phyloP scores from a whole-genome alignment of 768 basidiomycete genomes.

The Podaxis mareebaensis region DNA sequence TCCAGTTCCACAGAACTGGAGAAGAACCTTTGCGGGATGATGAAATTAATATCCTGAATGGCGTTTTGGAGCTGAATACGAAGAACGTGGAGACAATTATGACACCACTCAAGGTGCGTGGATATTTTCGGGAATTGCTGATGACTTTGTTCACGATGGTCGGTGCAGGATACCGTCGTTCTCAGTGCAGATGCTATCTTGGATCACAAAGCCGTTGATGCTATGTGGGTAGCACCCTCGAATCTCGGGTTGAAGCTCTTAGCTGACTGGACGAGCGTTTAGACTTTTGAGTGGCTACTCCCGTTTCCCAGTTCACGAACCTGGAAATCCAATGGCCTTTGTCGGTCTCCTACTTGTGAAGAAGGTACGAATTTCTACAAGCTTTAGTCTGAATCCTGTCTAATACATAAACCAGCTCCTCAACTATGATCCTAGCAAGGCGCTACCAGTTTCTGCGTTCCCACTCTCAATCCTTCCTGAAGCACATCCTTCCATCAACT shows the following conservation, averaged over 20 bases:
- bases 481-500: constrained; percentile 85
- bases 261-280: background rate
- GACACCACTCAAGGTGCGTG: constrained; percentile 70
- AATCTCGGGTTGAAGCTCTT: background rate
- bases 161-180: constrained; percentile 73
- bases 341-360: constrained; percentile 83
- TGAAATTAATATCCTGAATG: constrained; percentile 79
- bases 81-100: constrained; percentile 79
- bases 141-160: background rate
- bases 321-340: constrained; percentile 68
- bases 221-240: constrained; percentile 45
- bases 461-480: constrained; percentile 85
- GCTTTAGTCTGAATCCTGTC: background rate
- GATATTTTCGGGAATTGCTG: constrained; percentile 18
- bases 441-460: constrained; percentile 73
- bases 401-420: constrained; percentile 57
- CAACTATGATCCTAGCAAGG: constrained; percentile 83
- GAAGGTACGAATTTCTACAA: constrained; percentile 45
- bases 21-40: constrained; percentile 80
- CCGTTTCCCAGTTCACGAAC: constrained; percentile 85
- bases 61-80: constrained; percentile 74
- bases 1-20: constrained; percentile 77
- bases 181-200: constrained; percentile 77
- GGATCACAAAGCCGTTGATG: constrained; percentile 77
- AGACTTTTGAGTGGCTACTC: constrained; percentile 86